Evolutionary conservation across 306 rosid genomes (phyloP).

Genomic region (Biancaea sappan): DNA sequence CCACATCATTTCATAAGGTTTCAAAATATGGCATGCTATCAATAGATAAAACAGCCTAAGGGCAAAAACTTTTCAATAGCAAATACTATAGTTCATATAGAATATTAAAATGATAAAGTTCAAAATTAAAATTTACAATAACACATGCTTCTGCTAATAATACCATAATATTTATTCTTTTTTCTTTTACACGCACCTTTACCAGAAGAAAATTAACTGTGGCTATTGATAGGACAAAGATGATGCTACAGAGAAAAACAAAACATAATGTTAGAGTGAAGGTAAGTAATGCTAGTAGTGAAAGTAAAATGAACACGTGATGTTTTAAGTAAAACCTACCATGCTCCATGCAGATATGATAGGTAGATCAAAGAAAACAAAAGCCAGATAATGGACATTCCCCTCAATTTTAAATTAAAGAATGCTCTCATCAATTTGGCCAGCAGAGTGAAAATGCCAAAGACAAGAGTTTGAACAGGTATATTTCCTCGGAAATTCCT

Average conservation of each 20-base stretch:
- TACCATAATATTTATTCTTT: conserved; percentile 15
- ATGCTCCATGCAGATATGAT: conserved; percentile 87
- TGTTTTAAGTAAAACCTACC: conserved; percentile 50
- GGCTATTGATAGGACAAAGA: conserved; percentile 73
- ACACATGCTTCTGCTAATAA: conserved; percentile 1
- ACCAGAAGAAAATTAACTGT: conserved; percentile 75
- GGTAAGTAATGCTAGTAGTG: conserved; percentile 26
- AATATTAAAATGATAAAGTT: conserved; percentile 13
- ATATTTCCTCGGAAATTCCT: conserved; percentile 83
- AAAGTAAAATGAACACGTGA: conserved; percentile 2
- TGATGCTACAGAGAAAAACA: conserved; percentile 56
- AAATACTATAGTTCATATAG: not conserved
- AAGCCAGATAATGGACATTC: conserved; percentile 87
- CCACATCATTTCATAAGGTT: not conserved
- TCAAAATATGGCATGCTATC: conserved; percentile 1
- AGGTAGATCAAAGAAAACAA: conserved; percentile 72
- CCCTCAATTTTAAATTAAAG: conserved; percentile 60
- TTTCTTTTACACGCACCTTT: conserved; percentile 60
- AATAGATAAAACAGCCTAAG: conserved; percentile 11
- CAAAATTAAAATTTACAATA: conserved; percentile 21
- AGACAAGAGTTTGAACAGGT: conserved; percentile 72
- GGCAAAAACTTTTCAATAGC: not conserved
- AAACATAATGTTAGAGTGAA: conserved; percentile 28
- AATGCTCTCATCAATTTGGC: conserved; percentile 53
- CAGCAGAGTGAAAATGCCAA: conserved; percentile 56